Conservation (phyloP, 352 stramenopile species). For the Aphanomyces cochlioides region DNA sequence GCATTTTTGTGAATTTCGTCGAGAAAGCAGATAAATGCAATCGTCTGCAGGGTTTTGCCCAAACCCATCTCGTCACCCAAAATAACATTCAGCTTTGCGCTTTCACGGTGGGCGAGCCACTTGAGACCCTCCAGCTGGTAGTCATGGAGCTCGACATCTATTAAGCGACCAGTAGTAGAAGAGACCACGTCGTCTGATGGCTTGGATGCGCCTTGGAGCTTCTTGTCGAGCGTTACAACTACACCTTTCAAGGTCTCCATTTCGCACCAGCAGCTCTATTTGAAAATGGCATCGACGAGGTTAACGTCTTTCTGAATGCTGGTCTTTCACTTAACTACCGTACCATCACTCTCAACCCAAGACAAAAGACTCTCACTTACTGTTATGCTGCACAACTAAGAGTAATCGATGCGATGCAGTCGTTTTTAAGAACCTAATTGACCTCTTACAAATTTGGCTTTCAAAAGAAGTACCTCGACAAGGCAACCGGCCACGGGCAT, state of each 20-base stretch:
- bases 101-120: conserved; percentile 61
- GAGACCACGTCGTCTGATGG: conserved; percentile 32
- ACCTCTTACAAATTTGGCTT: not conserved
- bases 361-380: too few species aligned
- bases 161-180: conserved; percentile 35
- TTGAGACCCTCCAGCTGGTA: conserved; percentile 64
- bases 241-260: not conserved
- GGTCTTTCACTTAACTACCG: too few species aligned
- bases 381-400: not conserved
- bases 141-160: conserved; percentile 62
- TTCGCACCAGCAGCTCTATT: not conserved
- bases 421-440: conserved; percentile 1
- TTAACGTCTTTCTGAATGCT: too few species aligned
- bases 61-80: conserved; percentile 81
- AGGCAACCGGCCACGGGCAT: conserved; percentile 62
- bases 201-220: conserved; percentile 26
- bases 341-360: not conserved
- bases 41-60: conserved; percentile 78
- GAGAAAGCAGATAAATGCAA: conserved; percentile 49
- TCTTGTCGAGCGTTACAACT: not conserved
- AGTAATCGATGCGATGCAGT: not conserved
- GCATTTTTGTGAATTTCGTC: not conserved
- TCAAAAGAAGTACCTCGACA: conserved; percentile 42
- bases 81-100: conserved; percentile 66
- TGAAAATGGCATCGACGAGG: too few species aligned